These are phyloP conservation scores for Mortierella sp. DNA, from an alignment of 371 early-diverging fungal species.

Conservation along the genomic window DNA sequence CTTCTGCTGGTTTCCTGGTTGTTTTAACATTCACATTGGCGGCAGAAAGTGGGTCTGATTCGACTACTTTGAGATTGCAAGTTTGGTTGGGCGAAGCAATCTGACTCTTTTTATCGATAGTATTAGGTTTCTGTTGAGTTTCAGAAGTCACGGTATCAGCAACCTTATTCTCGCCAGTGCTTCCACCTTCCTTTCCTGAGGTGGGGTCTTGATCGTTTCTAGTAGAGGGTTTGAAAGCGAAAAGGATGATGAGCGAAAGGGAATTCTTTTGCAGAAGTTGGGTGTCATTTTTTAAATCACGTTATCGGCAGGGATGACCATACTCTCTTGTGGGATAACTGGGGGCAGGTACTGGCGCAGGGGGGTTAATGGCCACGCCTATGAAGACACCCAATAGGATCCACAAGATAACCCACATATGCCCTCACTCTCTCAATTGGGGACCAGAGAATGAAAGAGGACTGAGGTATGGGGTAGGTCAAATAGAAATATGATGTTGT, in stretches of 20 bases:
- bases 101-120: background rate
- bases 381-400: slow-evolving; percentile 37
- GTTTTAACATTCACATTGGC: slow-evolving; percentile 6
- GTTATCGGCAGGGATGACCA: background rate
- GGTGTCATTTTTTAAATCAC: background rate
- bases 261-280: background rate
- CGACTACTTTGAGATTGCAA: slow-evolving; percentile 9
- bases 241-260: background rate
- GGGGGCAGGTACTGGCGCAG: background rate
- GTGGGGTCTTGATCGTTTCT: background rate
- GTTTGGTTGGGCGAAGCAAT: background rate
- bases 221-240: background rate
- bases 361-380: slow-evolving; percentile 24
- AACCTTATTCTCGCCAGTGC: background rate
- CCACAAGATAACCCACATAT: slow-evolving; percentile 33
- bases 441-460: background rate
- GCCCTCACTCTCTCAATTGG: background rate
- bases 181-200: background rate
- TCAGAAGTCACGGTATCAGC: background rate
- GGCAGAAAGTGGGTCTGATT: slow-evolving; percentile 29
- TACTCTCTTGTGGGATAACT: background rate
- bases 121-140: background rate
- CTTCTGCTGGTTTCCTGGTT: background rate
- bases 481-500: background rate
- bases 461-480: background rate